Evolutionary conservation across 2,329 filamentous ascomycete genomes (phyloP), one percentile per base, ranked within the genome.

Genomic region (Xylaria sp.): DNA sequence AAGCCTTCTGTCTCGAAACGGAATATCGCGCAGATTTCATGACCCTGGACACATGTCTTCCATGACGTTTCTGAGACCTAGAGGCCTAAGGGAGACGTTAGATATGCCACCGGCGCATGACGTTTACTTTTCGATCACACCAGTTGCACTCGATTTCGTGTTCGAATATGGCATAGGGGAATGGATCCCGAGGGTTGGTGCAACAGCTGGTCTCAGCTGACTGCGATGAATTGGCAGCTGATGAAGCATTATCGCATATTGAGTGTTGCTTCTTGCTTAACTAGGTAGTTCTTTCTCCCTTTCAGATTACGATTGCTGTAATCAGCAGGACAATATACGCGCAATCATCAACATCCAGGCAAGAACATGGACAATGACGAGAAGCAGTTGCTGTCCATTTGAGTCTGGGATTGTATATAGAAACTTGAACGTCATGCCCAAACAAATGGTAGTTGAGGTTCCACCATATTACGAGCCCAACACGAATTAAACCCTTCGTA

Each of bases 1-100:
- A 83, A 43, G 78, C 78, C 60, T 81, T 83, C 66, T 82, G 80
- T 12, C 81, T 78, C 1, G 80, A 79, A 12, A 72, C 74, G 20
- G 79, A 71, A 67, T 82, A 82, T 72, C 79, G 67, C 36, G 43
- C 30, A 46, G 66, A 4, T 60, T 67, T 69, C 69, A 71, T 71
- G 62, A 28, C 65, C 53, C 30, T 18, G n/a, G 12, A 18, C 4
- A 20, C 20, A 25, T n/a, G 18, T 39, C 20, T 39, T 39, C 60
- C 60, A 66, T 62, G 48, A 4, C 30, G n/a, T 45, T 57, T 0
- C 7, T 20, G 28, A 39, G 20, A n/a, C 15, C 15, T 4, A 20
- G 25, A 41, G 50, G 57, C 46, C 39, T 28, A 41, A n/a, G 23
- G n/a, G 32, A n/a, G 25, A 41, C 15, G 8, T n/a, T 25, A 13